Evolutionary conservation across 2,329 filamentous ascomycete species (phyloP).

Genomic region (Calonectria multiphialidica): DNA sequence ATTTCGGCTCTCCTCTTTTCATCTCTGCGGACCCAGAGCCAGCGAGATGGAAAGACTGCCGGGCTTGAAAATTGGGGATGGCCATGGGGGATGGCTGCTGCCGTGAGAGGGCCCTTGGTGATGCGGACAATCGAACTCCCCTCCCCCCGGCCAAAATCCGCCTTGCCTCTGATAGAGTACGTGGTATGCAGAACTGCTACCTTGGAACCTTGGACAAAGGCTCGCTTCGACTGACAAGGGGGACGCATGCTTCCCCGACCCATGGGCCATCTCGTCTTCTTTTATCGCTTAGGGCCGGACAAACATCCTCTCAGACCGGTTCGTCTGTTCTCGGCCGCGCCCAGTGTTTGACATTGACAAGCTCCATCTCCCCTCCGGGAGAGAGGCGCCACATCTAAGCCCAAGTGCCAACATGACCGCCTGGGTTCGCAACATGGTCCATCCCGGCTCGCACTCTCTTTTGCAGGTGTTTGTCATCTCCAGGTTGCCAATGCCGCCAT

Average conservation of each 20-base stretch:
- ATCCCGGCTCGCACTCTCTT: conserved; percentile 1
- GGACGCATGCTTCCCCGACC: conserved; percentile 1
- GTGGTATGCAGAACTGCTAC: neutral
- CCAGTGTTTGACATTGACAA: conserved; percentile 26
- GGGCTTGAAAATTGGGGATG: conserved; percentile 2
- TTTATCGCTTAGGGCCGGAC: neutral
- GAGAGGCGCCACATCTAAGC: neutral
- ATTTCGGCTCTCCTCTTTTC: conserved; percentile 26
- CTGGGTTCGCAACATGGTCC: neutral
- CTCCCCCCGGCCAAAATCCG: neutral
- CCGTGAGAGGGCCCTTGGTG: neutral
- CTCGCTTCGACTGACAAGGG: neutral
- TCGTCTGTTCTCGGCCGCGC: neutral
- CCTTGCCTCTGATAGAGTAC: neutral
- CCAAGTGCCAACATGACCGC: neutral
- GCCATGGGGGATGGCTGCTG: conserved; percentile 4
- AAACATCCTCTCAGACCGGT: conserved; percentile 19
- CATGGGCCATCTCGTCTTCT: neutral
- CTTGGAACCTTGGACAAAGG: neutral
- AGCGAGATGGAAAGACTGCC: neutral
- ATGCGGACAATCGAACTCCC: no score
- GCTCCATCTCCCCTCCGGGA: conserved; percentile 2
- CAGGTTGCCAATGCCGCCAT: neutral
- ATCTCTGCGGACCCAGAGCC: conserved; percentile 19
- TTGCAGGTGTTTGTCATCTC: neutral